phyloP scores from a whole-genome alignment of 768 basidiomycete species.

The Pisolithus sp. region DNA sequence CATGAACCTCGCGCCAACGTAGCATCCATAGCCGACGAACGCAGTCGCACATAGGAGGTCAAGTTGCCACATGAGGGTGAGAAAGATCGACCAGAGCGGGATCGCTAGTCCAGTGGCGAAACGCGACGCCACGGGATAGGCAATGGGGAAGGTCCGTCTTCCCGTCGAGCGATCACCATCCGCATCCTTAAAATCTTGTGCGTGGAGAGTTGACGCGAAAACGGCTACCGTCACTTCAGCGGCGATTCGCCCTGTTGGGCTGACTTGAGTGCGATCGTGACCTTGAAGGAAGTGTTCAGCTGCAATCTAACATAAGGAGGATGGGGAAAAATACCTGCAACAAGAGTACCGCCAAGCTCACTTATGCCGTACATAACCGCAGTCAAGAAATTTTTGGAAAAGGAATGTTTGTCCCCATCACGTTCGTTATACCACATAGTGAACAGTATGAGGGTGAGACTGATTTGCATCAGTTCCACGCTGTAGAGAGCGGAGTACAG shows the following conservation, averaged over 20 bases:
- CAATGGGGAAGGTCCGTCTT: slow-evolving; percentile 36
- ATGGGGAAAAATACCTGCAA: slow-evolving; percentile 24
- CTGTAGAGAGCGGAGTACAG: slow-evolving; percentile 31
- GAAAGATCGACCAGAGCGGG: slow-evolving; percentile 21
- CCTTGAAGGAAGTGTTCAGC: slow-evolving; percentile 7
- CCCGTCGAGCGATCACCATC: slow-evolving; percentile 32
- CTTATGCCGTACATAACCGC: slow-evolving; percentile 28
- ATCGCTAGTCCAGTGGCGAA: slow-evolving; percentile 14
- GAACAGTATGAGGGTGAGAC: slow-evolving; percentile 20
- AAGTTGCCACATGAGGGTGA: slow-evolving; percentile 15
- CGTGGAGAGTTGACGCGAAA: slow-evolving; percentile 27
- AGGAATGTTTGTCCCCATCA: slow-evolving; percentile 20
- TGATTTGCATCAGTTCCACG: slow-evolving; percentile 26
- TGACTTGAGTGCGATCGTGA: slow-evolving; percentile 8
- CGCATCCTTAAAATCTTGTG: slow-evolving; percentile 32
- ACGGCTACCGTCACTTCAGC: slow-evolving; percentile 22
- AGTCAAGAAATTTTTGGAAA: slow-evolving; percentile 25
- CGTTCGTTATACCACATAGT: slow-evolving; percentile 37
- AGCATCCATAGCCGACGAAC: slow-evolving; percentile 14
- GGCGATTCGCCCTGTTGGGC: slow-evolving; percentile 12
- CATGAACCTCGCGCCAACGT: slow-evolving; percentile 15
- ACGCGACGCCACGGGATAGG: slow-evolving; percentile 23
- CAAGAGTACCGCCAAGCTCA: slow-evolving; percentile 27
- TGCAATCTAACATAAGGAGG: neutral
- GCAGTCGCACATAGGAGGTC: slow-evolving; percentile 5